Evolutionary conservation across 768 basidiomycete genomes (phyloP).

Genomic region (Leucogyrophana mollusca): DNA sequence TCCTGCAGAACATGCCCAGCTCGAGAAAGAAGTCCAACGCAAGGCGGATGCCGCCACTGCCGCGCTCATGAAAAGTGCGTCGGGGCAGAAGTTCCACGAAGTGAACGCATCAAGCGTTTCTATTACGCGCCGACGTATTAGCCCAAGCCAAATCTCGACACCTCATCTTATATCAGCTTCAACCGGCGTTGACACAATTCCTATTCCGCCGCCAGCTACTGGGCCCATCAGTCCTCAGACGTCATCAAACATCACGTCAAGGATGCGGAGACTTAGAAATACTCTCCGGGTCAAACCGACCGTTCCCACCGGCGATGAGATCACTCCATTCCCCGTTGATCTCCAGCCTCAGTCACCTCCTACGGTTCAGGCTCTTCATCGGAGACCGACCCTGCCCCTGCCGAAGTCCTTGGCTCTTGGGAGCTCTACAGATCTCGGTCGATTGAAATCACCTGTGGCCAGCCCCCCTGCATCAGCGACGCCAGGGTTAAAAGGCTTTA

Average conservation of each 20-base stretch:
- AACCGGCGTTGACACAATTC: slow-evolving; percentile 65
- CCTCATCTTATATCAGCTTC: slow-evolving; percentile 67
- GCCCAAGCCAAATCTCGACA: slow-evolving; percentile 61
- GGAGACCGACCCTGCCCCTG: slow-evolving; percentile 50
- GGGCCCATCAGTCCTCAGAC: slow-evolving; percentile 32
- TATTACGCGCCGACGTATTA: slow-evolving; percentile 53
- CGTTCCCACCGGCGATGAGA: slow-evolving; percentile 48
- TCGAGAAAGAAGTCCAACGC: slow-evolving; percentile 65
- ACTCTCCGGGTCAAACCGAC: slow-evolving; percentile 59
- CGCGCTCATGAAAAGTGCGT: slow-evolving; percentile 51
- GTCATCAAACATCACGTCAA: slow-evolving; percentile 58
- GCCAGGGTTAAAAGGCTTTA: slow-evolving; percentile 77
- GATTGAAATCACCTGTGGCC: slow-evolving; percentile 53
- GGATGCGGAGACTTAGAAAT: slow-evolving; percentile 71
- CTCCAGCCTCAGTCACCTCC: slow-evolving; percentile 32
- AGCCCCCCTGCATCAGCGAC: slow-evolving; percentile 71
- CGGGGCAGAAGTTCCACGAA: slow-evolving; percentile 41
- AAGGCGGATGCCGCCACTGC: slow-evolving; percentile 66
- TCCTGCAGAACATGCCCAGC: slow-evolving; percentile 50
- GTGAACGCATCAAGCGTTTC: slow-evolving; percentile 41
- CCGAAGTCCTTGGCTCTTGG: slow-evolving; percentile 32
- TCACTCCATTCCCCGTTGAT: slow-evolving; percentile 43
- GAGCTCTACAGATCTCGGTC: slow-evolving; percentile 46
- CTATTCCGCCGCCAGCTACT: slow-evolving; percentile 48
- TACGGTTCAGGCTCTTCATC: slow-evolving; percentile 35